Conservation (phyloP, 108 stramenopile species). For the Schizochytrium sp. region DNA sequence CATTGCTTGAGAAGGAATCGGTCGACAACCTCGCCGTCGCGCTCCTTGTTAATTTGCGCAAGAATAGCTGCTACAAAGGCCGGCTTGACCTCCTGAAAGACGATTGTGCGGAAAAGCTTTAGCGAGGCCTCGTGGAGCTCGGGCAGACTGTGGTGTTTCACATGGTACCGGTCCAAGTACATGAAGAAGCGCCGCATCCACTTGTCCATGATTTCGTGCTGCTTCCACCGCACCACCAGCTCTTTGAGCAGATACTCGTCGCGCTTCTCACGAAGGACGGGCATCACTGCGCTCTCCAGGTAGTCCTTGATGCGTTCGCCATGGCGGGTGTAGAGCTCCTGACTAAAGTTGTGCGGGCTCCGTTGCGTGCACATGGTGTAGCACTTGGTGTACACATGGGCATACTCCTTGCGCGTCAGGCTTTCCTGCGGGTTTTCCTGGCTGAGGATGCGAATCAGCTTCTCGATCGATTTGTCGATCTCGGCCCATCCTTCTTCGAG, state of each 20-base stretch:
- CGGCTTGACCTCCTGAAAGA: constrained; percentile 83
- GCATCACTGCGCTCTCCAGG: constrained; percentile 75
- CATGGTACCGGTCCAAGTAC: constrained; percentile 96
- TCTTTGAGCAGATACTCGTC: constrained; percentile 73
- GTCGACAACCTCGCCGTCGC: constrained; percentile 87
- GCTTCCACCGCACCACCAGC: constrained; percentile 81
- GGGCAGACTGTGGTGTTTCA: constrained; percentile 51
- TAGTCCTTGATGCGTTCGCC: constrained; percentile 86
- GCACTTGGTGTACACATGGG: constrained; percentile 68
- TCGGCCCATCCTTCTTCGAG: constrained; percentile 15
- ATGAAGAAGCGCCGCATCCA: constrained; percentile 98
- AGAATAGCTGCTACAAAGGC: constrained; percentile 79
- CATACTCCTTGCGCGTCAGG: constrained; percentile 70
- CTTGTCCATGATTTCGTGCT: constrained; percentile 99
- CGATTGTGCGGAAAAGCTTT: constrained; percentile 76
- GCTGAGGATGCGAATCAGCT: constrained; percentile 95
- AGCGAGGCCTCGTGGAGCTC: constrained; percentile 81
- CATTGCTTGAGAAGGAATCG: constrained; percentile 80
- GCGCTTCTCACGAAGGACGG: constrained; percentile 71
- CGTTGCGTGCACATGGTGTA: constrained; percentile 99
- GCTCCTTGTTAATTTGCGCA: constrained; percentile 80
- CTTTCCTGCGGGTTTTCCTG: constrained; percentile 97
- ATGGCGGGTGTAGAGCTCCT: constrained; percentile 89
- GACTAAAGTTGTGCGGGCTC: constrained; percentile 96
- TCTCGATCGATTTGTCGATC: constrained; percentile 79